Percentiles rank a stretch among this genome's conserved stretches.
Evolutionary conservation across 768 basidiomycete species (phyloP).

Genomic region (Lactarius vividus): DNA sequence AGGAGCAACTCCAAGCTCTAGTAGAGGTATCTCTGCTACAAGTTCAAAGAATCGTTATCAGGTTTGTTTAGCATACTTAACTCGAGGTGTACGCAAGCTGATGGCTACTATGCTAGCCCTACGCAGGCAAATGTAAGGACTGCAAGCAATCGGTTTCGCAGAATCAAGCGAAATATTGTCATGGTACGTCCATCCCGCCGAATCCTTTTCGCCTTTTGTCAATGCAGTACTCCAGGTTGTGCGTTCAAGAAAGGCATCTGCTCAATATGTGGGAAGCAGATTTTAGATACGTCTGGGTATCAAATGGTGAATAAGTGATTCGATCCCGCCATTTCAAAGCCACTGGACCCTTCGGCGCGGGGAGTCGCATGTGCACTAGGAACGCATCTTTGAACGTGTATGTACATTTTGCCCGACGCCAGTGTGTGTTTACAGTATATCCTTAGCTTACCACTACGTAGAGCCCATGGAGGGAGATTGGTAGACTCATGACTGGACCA

Average conservation of each 20-base stretch:
- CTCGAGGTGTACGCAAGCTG: slow-evolving; percentile 25
- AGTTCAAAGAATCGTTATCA: slow-evolving; percentile 75
- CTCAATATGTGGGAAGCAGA: slow-evolving; percentile 84
- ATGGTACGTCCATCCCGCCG: slow-evolving; percentile 49
- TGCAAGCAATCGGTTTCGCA: slow-evolving; percentile 83
- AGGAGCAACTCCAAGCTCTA: slow-evolving; percentile 25
- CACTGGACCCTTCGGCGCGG: neutral
- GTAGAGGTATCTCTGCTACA: slow-evolving; percentile 35
- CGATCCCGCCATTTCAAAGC: slow-evolving; percentile 18
- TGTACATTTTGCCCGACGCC: slow-evolving; percentile 1
- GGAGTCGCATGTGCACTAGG: slow-evolving; percentile 5
- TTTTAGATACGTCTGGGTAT: slow-evolving; percentile 80
- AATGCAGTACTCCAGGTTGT: slow-evolving; percentile 52
- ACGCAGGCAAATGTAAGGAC: slow-evolving; percentile 83
- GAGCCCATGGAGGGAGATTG: slow-evolving; percentile 80
- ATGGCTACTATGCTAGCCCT: slow-evolving; percentile 51
- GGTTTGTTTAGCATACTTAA: slow-evolving; percentile 40
- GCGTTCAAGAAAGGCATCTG: slow-evolving; percentile 86
- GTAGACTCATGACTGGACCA: neutral
- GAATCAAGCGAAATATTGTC: slow-evolving; percentile 86
- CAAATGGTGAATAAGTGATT: slow-evolving; percentile 79
- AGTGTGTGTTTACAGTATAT: slow-evolving; percentile 5
- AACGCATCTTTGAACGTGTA: slow-evolving; percentile 4
- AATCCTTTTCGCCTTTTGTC: slow-evolving; percentile 6
- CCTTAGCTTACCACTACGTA: slow-evolving; percentile 31